Evolutionary conservation across 2,329 filamentous ascomycete species (phyloP).

Genomic region (Clarireedia paspali): DNA sequence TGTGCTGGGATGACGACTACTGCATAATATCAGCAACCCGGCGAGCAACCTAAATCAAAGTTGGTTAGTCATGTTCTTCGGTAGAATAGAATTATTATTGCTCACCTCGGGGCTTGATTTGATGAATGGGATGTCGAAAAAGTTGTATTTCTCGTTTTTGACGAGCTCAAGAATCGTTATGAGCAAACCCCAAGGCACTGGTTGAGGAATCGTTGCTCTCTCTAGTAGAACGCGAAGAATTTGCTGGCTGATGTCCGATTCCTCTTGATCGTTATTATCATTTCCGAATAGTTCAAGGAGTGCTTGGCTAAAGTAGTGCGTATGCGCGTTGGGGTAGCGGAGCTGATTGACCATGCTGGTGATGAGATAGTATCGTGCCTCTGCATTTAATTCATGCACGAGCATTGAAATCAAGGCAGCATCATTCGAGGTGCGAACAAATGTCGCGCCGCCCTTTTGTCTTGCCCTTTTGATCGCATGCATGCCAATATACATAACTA

Average conservation of each 20-base stretch:
- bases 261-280: slow-evolving; percentile 65
- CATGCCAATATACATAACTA: slow-evolving; percentile 76
- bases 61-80: neutral
- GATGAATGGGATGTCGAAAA: slow-evolving; percentile 90
- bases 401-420: slow-evolving; percentile 69
- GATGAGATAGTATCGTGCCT: slow-evolving; percentile 78
- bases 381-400: slow-evolving; percentile 64
- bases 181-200: slow-evolving; percentile 92
- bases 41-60: slow-evolving; percentile 21
- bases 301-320: slow-evolving; percentile 84
- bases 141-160: slow-evolving; percentile 83
- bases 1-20: slow-evolving; percentile 6
- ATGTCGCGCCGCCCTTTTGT: slow-evolving; percentile 53
- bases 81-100: neutral
- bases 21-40: slow-evolving; percentile 26
- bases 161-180: slow-evolving; percentile 82
- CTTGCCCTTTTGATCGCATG: slow-evolving; percentile 56
- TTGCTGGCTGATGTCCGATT: slow-evolving; percentile 78
- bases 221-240: slow-evolving; percentile 85
- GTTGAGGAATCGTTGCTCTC: slow-evolving; percentile 78
- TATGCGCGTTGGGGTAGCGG: slow-evolving; percentile 81
- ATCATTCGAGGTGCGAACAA: slow-evolving; percentile 58
- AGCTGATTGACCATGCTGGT: slow-evolving; percentile 85
- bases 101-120: slow-evolving; percentile 80
- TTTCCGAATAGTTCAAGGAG: slow-evolving; percentile 78